These are phyloP conservation scores for Fusarium foetens DNA, from an alignment of 2,329 filamentous ascomycete species.

Conservation along the genomic window DNA sequence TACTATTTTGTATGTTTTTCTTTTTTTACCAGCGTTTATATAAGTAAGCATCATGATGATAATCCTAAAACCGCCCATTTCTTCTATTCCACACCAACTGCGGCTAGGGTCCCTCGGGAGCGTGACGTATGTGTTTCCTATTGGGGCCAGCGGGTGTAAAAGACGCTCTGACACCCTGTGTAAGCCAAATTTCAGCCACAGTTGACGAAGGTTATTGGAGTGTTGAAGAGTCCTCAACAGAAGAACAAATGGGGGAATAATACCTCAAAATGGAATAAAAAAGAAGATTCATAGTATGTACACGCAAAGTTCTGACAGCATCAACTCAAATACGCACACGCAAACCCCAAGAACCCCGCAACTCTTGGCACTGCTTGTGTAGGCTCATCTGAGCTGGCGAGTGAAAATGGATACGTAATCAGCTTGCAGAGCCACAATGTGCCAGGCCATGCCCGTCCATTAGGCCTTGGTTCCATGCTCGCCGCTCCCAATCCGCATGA, in stretches of 20 bases:
- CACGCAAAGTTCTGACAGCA: neutral
- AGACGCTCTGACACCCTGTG: slow-evolving; percentile 11
- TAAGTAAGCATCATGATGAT: neutral
- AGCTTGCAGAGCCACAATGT: slow-evolving; percentile 36
- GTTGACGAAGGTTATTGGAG: neutral
- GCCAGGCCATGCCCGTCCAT: slow-evolving; percentile 5
- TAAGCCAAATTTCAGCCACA: slow-evolving; percentile 25
- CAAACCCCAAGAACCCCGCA: slow-evolving; percentile 25
- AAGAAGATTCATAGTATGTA: neutral
- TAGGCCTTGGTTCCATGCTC: slow-evolving; percentile 31
- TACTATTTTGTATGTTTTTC: neutral
- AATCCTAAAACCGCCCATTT: neutral
- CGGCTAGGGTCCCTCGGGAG: slow-evolving; percentile 19
- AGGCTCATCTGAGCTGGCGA: slow-evolving; percentile 22
- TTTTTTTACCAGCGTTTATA: neutral
- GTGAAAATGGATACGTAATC: slow-evolving; percentile 41
- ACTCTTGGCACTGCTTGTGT: slow-evolving; percentile 30
- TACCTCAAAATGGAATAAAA: neutral
- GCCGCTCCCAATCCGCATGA: slow-evolving; percentile 33
- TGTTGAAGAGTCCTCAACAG: neutral
- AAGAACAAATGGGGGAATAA: neutral
- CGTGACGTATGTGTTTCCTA: slow-evolving; percentile 33
- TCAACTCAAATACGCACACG: neutral
- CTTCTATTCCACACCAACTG: neutral
- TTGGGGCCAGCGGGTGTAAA: slow-evolving; percentile 8